phyloP scores from a whole-genome alignment of 2,329 filamentous ascomycete genomes.

The Penicillium sp. region DNA sequence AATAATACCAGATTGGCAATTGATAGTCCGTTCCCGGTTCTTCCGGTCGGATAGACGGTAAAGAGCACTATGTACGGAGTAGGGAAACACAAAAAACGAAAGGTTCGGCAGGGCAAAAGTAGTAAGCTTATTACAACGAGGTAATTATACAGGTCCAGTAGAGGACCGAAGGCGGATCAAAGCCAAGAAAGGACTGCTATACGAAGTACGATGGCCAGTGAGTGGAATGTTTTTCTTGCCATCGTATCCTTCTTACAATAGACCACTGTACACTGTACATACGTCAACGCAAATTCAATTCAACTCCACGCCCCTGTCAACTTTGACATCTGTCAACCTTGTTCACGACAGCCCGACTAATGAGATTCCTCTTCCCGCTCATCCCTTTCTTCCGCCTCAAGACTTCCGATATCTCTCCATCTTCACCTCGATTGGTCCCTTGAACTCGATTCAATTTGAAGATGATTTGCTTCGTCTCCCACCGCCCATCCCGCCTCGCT shows the following conservation, averaged over 20 bases:
- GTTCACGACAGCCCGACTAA: slow-evolving; percentile 3
- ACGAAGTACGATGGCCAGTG: neutral
- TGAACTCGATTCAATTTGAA: neutral
- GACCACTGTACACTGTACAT: neutral
- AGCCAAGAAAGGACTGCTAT: neutral
- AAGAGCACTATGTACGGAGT: neutral
- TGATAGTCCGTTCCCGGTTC: neutral
- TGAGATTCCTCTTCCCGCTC: neutral
- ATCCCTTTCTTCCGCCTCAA: neutral
- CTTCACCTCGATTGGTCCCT: neutral
- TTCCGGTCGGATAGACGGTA: neutral
- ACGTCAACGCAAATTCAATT: neutral
- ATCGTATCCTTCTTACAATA: too few relatives aligned
- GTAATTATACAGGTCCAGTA: neutral
- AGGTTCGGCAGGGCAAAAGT: neutral
- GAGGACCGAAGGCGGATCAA: neutral
- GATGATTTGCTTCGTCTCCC: neutral
- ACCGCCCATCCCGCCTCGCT: neutral
- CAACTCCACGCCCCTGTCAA: slow-evolving; percentile 10
- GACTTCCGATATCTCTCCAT: neutral
- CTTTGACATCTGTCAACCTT: slow-evolving; percentile 20
- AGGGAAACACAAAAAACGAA: neutral
- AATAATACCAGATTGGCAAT: neutral
- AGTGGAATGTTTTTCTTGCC: too few relatives aligned
- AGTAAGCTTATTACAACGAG: neutral